Conservation (phyloP, 371 early-diverging fungal species). For the Phascolomyces articulosus region DNA sequence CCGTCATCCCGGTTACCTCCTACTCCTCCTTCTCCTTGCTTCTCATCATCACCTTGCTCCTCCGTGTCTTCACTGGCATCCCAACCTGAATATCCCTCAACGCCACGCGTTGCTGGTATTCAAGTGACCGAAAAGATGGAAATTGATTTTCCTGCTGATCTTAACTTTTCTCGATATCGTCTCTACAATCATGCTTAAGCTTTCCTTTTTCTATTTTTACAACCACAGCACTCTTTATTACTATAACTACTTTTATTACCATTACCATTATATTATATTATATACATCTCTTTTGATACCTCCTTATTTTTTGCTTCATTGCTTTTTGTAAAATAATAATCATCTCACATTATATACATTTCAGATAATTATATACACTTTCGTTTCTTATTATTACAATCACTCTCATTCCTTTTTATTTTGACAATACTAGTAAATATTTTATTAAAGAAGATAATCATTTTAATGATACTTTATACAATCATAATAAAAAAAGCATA, state of each 20-base stretch:
- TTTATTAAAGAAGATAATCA: too few species aligned
- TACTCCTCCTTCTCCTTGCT: constrained; percentile 7
- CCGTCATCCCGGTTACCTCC: background rate
- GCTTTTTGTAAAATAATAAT: too few species aligned
- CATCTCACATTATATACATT: too few species aligned
- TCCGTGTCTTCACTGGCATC: constrained; percentile 4
- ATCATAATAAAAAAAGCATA: too few species aligned
- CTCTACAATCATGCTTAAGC: background rate
- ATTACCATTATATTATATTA: background rate
- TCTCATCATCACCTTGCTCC: constrained; percentile 7
- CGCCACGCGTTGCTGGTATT: background rate
- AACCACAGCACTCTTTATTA: background rate
- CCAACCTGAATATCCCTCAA: constrained; percentile 1
- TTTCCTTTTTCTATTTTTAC: constrained; percentile 1
- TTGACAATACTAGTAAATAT: too few species aligned
- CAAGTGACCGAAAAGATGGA: background rate
- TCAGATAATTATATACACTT: too few species aligned
- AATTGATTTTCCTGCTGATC: constrained; percentile 6
- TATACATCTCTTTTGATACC: too few species aligned
- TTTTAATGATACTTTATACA: too few species aligned
- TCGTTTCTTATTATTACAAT: too few species aligned
- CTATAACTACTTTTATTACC: too few species aligned
- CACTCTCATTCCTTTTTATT: too few species aligned
- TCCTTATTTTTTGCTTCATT: too few species aligned
- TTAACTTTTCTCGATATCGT: constrained; percentile 2